These are phyloP conservation scores for Tephrocybe sp. DNA, from an alignment of 768 basidiomycete genomes.

Conservation along the genomic window DNA sequence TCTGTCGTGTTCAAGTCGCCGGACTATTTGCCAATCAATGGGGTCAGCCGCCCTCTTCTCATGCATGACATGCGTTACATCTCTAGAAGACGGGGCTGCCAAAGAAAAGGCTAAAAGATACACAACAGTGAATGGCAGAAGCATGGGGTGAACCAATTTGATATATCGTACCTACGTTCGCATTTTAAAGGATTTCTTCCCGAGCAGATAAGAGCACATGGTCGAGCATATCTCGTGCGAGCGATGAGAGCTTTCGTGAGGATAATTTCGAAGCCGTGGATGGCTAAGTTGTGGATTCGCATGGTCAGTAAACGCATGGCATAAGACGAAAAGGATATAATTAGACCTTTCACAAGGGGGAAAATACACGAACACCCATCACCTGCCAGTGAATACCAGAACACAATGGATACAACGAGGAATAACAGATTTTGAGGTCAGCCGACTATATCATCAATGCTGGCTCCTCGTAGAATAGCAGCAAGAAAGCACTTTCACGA, in stretches of 20 bases:
- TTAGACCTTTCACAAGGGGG: no score
- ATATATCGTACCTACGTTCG: background rate
- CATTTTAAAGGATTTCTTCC: background rate
- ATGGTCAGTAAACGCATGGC: no score
- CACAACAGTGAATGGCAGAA: background rate
- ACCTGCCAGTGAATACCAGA: no score
- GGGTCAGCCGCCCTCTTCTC: slow-evolving; percentile 26
- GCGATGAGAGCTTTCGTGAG: background rate
- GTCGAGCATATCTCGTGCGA: background rate
- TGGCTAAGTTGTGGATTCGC: no score
- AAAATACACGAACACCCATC: no score
- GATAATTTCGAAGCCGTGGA: no score
- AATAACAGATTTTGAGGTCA: no score
- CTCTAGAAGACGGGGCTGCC: slow-evolving; percentile 19
- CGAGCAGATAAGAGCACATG: background rate
- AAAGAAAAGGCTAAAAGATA: slow-evolving; percentile 16
- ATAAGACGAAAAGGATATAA: no score
- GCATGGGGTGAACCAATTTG: slow-evolving; percentile 4
- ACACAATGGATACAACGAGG: no score
- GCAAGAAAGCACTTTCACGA: no score
- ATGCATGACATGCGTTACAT: slow-evolving; percentile 25
- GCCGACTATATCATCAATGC: no score
- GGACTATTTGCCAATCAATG: slow-evolving; percentile 21
- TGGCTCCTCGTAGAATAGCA: no score
- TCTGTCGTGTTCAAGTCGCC: slow-evolving; percentile 20